Base-by-base conservation (phyloP, 2,329 filamentous ascomycete genomes). In the Fusarium nisikadoi region DNA sequence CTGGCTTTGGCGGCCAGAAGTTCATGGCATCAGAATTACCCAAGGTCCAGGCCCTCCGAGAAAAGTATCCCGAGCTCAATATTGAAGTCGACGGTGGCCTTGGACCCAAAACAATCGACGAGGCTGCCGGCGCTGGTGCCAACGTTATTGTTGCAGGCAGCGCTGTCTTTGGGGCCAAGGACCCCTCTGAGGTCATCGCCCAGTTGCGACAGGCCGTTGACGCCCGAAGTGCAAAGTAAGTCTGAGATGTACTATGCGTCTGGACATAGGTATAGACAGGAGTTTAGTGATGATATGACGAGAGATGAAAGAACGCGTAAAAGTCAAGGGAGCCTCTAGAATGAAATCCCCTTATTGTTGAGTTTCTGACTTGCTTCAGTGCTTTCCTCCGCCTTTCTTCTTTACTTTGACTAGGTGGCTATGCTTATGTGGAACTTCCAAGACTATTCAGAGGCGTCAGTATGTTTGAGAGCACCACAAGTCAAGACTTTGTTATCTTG, bases 71-170 rank as follows among this genome's bases (percentile, higher is more conserved):
- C 5, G 89, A 97, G 10, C 85, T 99, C 70, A 96, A 98, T 84
- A 99, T 99, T 77, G 96, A 99, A 84, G 95, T 99, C 43, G 96
- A 99, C 81, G 96, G 96, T 58, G 96, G 96, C 6, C 83, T 99
- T 47, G 94, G 94, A 3, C 91, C 94, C 59, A 90, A 90, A 73
- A 99, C 96, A 1, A 96, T 99, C 75, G 95, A 96, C 77, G 93
- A 95, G 80, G 96, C 96, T 12, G 96, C 96, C 2, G 94, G 97
- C 68, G 96, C 96, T 1, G 96, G 96, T 38, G 96, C 96, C 61
- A 99, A 99, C 78, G 96, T 99, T 63, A 99, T 99, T 79, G 96
- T 99, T 56, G 95, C 96, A 16, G 96, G 96, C 35, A 97, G 94
- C 78, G 96, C 96, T 43, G 94, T 99, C 12, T 99, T 98, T 82